Evolutionary conservation across 768 basidiomycete genomes (phyloP).

Genomic region (Ramaria rubella): DNA sequence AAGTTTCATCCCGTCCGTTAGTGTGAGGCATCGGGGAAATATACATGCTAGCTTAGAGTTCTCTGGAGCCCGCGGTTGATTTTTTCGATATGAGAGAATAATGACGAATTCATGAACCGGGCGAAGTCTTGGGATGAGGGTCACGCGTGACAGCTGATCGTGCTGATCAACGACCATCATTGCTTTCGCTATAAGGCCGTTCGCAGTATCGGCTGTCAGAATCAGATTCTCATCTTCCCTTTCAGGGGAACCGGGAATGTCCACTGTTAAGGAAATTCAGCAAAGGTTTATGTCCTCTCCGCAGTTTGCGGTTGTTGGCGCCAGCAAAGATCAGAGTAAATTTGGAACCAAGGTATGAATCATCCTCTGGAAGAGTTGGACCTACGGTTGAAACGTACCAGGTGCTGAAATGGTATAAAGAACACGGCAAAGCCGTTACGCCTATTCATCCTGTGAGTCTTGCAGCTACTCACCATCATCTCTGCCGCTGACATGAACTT

Average conservation of each 20-base stretch:
- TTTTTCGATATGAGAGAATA: too few species aligned
- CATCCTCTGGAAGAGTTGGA: background rate
- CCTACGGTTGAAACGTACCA: constrained; percentile 22
- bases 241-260: background rate
- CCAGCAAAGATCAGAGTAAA: constrained; percentile 72
- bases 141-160: background rate
- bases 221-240: background rate
- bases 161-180: background rate
- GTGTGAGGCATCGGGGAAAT: too few species aligned
- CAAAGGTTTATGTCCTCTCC: constrained; percentile 53
- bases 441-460: constrained; percentile 67
- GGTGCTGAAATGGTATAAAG: constrained; percentile 76
- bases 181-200: background rate
- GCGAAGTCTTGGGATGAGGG: background rate
- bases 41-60: too few species aligned
- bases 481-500: constrained; percentile 4
- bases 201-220: background rate
- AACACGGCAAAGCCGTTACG: constrained; percentile 49
- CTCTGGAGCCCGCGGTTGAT: too few species aligned
- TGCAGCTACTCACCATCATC: background rate
- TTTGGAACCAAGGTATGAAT: constrained; percentile 62
- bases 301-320: constrained; percentile 73
- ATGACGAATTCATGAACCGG: background rate
- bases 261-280: constrained; percentile 36
- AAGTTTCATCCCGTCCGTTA: too few species aligned